Evolutionary conservation across 306 rosid species (phyloP), one percentile per base, ranked within the genome.

Genomic region (Pueraria montana): DNA sequence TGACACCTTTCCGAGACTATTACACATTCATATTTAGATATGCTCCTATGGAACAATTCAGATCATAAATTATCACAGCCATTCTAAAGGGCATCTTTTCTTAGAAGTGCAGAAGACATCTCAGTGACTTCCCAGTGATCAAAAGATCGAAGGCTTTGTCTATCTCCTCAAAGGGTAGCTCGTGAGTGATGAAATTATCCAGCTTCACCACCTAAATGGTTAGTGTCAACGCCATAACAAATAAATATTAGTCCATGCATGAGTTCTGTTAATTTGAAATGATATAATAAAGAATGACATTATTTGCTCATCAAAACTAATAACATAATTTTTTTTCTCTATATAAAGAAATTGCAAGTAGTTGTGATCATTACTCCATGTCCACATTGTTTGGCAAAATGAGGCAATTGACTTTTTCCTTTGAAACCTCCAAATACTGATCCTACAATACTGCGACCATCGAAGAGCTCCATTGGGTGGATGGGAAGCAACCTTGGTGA

Each of bases 391-490:
- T 73, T 79, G 81, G 93, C 97, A 79, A 94, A 88, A 34, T 53
- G 81, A 74, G 97, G 97, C 34, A 94, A 85, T 20, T 94, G 97
- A 38, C 91, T 79, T 71, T 80, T 92, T 65, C 95, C 95, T 83
- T 94, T 94, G 87, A 94, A 92, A 68, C 95, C 95, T 83, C 98
- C 98, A 74, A 94, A 94, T 10, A 91, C 26, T 0, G 93, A 91
- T 49, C 84, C 95, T 7, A 74, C 66, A 1, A 94, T 83, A 18
- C 61, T 64, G 42, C 98, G 89, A 24, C 98, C 98, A 20, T 2
- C 2, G n/a, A 94, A 91, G 71, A 94, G 76, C 80, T 94, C 97
- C 98, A 94, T 94, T 43, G 98, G 95, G 50, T 94, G 98, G 18
- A 94, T 74, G 4, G 95, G 95, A 36, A 94, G 90, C 89, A 86